These are phyloP conservation scores for Taiozyma sp. DNA, from an alignment of 1,139 yeast species.

Conservation along the genomic window DNA sequence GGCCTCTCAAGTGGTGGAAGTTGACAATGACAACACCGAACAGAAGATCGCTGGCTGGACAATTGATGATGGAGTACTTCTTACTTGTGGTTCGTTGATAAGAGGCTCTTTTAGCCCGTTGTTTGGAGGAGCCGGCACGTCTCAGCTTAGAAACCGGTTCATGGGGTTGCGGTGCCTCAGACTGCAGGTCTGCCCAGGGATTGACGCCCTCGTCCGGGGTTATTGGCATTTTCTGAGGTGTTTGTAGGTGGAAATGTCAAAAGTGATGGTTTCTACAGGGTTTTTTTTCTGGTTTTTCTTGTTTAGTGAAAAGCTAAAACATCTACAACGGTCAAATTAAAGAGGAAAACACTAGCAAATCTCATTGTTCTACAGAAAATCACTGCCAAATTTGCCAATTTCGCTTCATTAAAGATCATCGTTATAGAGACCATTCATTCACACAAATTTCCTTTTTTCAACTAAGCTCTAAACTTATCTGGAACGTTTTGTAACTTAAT, in stretches of 20 bases:
- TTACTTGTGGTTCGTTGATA: not conserved
- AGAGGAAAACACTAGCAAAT: too few species aligned
- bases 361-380: too few species aligned
- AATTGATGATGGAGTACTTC: conserved; percentile 17
- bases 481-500: conserved; percentile 32
- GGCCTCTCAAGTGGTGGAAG: conserved; percentile 92
- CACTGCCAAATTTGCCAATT: too few species aligned
- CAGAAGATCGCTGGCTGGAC: conserved; percentile 33
- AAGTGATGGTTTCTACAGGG: not conserved
- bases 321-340: too few species aligned
- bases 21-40: conserved; percentile 89
- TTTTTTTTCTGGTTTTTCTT: too few species aligned
- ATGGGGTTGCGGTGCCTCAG: not conserved
- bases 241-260: not conserved
- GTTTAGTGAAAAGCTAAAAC: too few species aligned
- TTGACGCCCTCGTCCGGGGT: not conserved
- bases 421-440: too few species aligned
- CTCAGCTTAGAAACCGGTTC: not conserved
- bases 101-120: not conserved
- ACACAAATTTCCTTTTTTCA: not conserved
- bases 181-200: not conserved
- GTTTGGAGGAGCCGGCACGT: not conserved
- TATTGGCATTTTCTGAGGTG: not conserved
- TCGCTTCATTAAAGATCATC: too few species aligned
- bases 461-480: conserved; percentile 27